phyloP scores from a whole-genome alignment of 2,329 filamentous ascomycete species.

The Phoma herbarum region DNA sequence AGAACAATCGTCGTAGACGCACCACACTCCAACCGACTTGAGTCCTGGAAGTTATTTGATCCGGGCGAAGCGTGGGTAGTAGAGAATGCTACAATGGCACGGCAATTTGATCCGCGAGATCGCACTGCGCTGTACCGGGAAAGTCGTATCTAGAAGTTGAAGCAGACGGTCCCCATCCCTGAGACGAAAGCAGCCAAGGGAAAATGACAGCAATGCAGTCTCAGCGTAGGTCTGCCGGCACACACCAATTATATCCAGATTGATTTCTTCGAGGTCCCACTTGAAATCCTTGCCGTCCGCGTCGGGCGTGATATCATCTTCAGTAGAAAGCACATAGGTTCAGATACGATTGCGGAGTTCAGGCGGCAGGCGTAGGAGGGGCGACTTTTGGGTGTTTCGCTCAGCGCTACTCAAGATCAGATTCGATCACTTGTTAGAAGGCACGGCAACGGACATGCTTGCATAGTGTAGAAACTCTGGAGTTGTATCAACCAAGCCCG shows the following conservation, averaged over 20 bases:
- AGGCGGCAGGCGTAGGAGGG: slow-evolving; percentile 24
- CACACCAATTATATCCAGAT: not conserved
- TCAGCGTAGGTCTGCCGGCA: not conserved
- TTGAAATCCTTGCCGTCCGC: not conserved
- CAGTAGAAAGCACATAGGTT: slow-evolving; percentile 11
- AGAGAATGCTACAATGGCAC: not conserved
- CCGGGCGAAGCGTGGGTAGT: not conserved
- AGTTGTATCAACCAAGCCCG: not conserved
- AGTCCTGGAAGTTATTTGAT: not conserved
- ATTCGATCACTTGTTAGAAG: not conserved
- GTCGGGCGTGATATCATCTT: not conserved
- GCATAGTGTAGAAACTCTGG: not conserved
- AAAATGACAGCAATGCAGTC: not conserved
- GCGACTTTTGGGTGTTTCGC: slow-evolving; percentile 4
- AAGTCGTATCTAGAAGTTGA: not conserved
- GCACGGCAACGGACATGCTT: not conserved
- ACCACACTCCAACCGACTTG: not conserved
- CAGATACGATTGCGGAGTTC: slow-evolving; percentile 29
- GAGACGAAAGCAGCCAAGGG: not conserved
- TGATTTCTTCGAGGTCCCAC: not conserved
- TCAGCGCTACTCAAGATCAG: not conserved
- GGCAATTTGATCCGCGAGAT: not conserved
- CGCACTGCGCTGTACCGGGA: not conserved
- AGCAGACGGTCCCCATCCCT: not conserved
- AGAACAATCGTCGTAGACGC: not conserved